phyloP scores from a whole-genome alignment of 352 stramenopile species.

The Aphanomyces euteiches region DNA sequence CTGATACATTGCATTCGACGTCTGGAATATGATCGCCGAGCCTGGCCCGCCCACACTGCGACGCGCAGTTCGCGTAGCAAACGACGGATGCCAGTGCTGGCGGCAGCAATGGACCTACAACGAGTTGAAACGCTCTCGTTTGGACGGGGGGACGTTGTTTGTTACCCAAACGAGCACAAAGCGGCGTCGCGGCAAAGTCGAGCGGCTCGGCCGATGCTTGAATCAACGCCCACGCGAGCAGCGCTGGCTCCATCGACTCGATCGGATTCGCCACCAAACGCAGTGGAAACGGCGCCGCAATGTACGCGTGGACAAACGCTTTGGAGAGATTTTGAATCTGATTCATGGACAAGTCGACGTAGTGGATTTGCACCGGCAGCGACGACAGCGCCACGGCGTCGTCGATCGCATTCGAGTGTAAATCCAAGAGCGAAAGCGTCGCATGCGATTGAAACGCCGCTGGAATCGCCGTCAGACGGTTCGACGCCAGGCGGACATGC shows the following conservation, averaged over 20 bases:
- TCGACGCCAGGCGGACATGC: conserved; percentile 12
- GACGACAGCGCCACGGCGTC: neutral
- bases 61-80: conserved; percentile 19
- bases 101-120: conserved; percentile 12
- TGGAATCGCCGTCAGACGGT: neutral
- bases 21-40: conserved; percentile 7
- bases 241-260: neutral
- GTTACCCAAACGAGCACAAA: conserved; percentile 1
- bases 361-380: neutral
- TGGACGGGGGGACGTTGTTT: neutral
- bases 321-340: neutral
- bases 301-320: neutral
- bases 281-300: neutral
- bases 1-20: conserved; percentile 10
- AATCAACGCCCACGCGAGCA: neutral
- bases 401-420: conserved; percentile 6
- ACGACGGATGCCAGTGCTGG: neutral
- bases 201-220: neutral
- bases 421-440: neutral
- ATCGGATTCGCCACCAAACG: conserved; percentile 10
- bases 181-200: conserved; percentile 22
- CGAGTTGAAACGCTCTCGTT: neutral
- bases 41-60: neutral
- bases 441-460: neutral
- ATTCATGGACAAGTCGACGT: conserved; percentile 21